These are phyloP conservation scores for Inosperma sp. DNA, from an alignment of 768 basidiomycete species.

Conservation along the genomic window DNA sequence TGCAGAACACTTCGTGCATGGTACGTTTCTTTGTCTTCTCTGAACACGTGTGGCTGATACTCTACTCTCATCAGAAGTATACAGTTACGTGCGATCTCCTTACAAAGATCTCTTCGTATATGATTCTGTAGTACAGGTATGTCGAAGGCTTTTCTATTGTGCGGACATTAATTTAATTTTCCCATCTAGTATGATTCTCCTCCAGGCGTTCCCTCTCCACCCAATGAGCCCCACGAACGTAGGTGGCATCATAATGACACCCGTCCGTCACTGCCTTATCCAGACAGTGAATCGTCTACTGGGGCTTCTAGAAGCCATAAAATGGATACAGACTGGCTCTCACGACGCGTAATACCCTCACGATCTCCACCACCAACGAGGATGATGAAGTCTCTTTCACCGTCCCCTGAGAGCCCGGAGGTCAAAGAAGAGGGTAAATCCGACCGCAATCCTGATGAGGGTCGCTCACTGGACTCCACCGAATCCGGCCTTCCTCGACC, in stretches of 20 bases:
- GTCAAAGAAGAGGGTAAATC: too few species aligned
- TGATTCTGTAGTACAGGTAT: slow-evolving; percentile 77
- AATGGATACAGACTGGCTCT: too few species aligned
- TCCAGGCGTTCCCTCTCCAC: slow-evolving; percentile 36
- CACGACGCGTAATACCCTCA: too few species aligned
- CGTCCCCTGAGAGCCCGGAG: too few species aligned
- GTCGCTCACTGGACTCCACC: too few species aligned
- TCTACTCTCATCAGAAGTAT: slow-evolving; percentile 79
- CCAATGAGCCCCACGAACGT: slow-evolving; percentile 14
- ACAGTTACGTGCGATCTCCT: slow-evolving; percentile 84
- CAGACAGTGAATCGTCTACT: background rate
- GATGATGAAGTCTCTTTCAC: too few species aligned
- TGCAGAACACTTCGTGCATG: slow-evolving; percentile 95
- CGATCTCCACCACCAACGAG: too few species aligned
- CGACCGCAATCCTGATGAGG: too few species aligned
- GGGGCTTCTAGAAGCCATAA: too few species aligned
- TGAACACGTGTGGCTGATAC: background rate
- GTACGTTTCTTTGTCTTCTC: slow-evolving; percentile 39
- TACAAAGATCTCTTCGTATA: slow-evolving; percentile 80
- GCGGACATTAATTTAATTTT: slow-evolving; percentile 12
- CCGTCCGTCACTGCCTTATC: background rate
- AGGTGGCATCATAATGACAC: background rate
- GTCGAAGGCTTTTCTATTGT: slow-evolving; percentile 10
- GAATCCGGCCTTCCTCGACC: too few species aligned
- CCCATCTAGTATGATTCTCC: slow-evolving; percentile 55